Base-by-base conservation (phyloP, 1,284 basidiomycete genomes). In the Amylostereum areolatum region DNA sequence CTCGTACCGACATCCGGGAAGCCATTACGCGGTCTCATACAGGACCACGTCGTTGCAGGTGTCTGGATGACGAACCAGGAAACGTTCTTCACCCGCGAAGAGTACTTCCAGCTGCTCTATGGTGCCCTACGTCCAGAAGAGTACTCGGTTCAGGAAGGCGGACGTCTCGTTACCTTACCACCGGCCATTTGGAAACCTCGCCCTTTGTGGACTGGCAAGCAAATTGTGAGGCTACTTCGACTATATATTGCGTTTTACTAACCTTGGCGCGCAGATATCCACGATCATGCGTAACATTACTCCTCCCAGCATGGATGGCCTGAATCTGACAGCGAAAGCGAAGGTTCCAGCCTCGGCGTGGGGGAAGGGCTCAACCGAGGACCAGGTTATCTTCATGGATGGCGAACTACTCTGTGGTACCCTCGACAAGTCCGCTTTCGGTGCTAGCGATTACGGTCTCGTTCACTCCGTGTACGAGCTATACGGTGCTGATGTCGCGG, bases 11-110 rank as follows among this genome's bases (percentile, higher is more conserved):
- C 97, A 8, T 98, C 96, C 27, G 97, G 97, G 59, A 96, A 95
- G 63, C 97, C 97, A 30, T 78, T 99, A 35, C 92, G 97, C 65
- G 97, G 97, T 66, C 75, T 99, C 29, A 99, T 99, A 59, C 97
- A 99, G 68, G 97, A 99, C 72, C 97, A 99, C 63, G 93, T 99
- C 52, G 96, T 98, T 36, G 94, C 97, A 18, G 97, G 93, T 57
- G 90, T 98, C 24, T 98, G 96, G 94, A 97, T 99, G 93, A 98
- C 97, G 48, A 89, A 85, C 66, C 95, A 95, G 66, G 89, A 96
- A 59, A 80, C 92, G 2, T 97, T 97, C 71, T 97, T 99, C 72
- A 85, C 86, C 4, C 83, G 97, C 49, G 93, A 97, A 59, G 90
- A 99, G 65, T 99, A 99, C 66, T 91, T 92, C 69, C 97, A 99